Evolutionary conservation across 2,329 filamentous ascomycete genomes (phyloP).

Genomic region (Alternaria rosae): DNA sequence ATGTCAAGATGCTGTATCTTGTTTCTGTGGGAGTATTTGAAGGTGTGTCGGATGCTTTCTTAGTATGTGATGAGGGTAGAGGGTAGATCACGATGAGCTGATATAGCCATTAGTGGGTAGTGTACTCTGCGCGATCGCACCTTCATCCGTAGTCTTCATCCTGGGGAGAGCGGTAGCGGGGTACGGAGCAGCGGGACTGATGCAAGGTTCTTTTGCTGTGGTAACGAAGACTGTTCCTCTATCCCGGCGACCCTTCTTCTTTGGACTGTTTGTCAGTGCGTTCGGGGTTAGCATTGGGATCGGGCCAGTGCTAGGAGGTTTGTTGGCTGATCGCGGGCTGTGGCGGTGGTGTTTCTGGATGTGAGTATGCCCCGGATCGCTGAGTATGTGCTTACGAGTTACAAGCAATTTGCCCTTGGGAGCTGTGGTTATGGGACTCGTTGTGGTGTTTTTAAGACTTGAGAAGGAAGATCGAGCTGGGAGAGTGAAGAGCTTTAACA

Average conservation of each 20-base stretch:
- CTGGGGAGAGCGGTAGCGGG: background rate
- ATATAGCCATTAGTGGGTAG: background rate
- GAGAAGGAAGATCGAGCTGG: background rate
- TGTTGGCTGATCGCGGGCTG: conserved; percentile 6
- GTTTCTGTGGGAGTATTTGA: conserved; percentile 51
- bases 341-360: conserved; percentile 18
- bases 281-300: conserved; percentile 42
- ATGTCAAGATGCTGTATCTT: conserved; percentile 57
- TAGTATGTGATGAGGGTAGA: conserved; percentile 9
- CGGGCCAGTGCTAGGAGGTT: conserved; percentile 47
- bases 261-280: conserved; percentile 35
- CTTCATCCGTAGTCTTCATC: background rate
- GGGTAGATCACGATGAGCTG: background rate
- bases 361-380: background rate
- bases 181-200: background rate
- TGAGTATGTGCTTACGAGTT: background rate
- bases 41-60: conserved; percentile 6
- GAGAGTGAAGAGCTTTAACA: background rate
- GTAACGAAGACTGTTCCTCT: conserved; percentile 26
- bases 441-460: background rate
- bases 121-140: background rate
- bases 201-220: conserved; percentile 14
- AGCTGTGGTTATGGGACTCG: background rate
- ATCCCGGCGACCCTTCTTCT: conserved; percentile 49
- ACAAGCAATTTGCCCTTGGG: background rate